Evolutionary conservation across 768 basidiomycete species (phyloP), one percentile per base, ranked within the genome.

Genomic region (Dentipellis fragilis): DNA sequence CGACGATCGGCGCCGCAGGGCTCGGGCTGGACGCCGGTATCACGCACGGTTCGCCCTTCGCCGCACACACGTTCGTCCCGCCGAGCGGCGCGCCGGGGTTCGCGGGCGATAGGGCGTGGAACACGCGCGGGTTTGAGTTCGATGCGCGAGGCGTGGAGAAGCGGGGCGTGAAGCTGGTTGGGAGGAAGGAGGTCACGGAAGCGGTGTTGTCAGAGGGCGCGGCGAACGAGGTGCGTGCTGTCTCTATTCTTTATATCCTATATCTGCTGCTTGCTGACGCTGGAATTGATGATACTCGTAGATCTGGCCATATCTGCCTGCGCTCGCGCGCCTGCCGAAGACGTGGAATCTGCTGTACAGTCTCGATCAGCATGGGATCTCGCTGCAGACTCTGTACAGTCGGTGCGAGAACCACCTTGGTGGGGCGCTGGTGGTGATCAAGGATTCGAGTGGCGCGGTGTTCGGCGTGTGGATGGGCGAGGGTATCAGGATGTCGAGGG

Each of bases 281-380:
- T 49, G 48, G 22, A 16, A 21, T 22, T 14, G 3, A 10, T 23
- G 8, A 3, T 17, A 22, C 19, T n/a, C n/a, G n/a, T 21, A 92
- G 89, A 72, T 93, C 22, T 84, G 89, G 0, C 69, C 81, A 1
- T 74, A 83, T 56, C 75, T 94, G 1, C 87, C 91, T 0, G 82
- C 89, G 0, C 77, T 93, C 6, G 74, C 80, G 1, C 84, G 86
- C 4, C 79, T 94, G 16, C 77, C 85, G 0, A 73, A 75, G 7
- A 71, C 75, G 29, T 95, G 93, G 93, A 78, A 78, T 0, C 78
- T 94, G 0, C 70, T 93, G 5, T 93, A 94, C 71, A 93, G 91
- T 14, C 76, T 96, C 16, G 95, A 98, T 64, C 93, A 96, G 64
- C 89, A 98, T 62, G 95, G 95, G 0, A 93, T 94, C 47, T 94